Percentiles rank a stretch among this genome's conserved stretches.
These are phyloP conservation scores for Coemansia sp. DNA, from an alignment of 192 early-diverging fungal species.

Conservation along the genomic window DNA sequence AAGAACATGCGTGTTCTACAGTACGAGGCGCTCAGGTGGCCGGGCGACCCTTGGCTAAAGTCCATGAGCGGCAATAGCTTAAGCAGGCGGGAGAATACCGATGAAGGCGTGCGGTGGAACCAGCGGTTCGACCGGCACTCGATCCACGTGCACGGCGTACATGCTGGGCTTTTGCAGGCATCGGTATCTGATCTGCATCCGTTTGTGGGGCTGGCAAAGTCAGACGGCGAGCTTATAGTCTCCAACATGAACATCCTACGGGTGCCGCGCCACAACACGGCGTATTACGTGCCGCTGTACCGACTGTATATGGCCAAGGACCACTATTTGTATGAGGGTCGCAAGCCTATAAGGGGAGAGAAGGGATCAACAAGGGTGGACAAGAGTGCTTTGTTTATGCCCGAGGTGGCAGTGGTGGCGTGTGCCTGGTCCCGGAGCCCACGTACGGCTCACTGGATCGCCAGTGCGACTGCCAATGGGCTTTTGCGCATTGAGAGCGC, in stretches of 20 bases:
- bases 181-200: conserved; percentile 21
- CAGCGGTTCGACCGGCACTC: background rate
- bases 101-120: background rate
- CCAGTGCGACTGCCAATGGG: conserved; percentile 16
- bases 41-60: conserved; percentile 8
- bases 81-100: background rate
- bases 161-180: background rate
- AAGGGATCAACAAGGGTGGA: too few species aligned
- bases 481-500: conserved; percentile 28
- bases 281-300: conserved; percentile 9
- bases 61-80: background rate
- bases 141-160: background rate
- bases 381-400: too few species aligned
- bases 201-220: conserved; percentile 4
- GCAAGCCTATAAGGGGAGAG: too few species aligned
- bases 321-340: too few species aligned
- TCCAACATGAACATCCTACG: conserved; percentile 3
- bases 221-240: conserved; percentile 10
- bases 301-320: conserved; percentile 2
- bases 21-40: background rate
- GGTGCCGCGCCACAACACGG: background rate
- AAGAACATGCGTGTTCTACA: conserved; percentile 16
- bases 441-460: conserved; percentile 20
- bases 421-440: conserved; percentile 39
- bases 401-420: conserved; percentile 17